These are phyloP conservation scores for Cyclanthera cordifolia DNA, from an alignment of 306 rosid species.

Conservation along the genomic window DNA sequence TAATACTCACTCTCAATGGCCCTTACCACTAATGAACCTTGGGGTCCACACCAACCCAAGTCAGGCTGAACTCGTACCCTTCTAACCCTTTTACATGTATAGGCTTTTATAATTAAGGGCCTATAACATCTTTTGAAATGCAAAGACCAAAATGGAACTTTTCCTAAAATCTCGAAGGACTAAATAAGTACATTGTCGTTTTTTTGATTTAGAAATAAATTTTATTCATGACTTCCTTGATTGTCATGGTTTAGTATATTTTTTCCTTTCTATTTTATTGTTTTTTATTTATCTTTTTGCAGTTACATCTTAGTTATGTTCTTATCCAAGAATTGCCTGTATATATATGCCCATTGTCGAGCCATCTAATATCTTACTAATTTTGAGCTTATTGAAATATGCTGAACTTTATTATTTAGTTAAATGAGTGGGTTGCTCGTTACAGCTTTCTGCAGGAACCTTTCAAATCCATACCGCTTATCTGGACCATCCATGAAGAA, in stretches of 20 bases:
- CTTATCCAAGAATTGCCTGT: conserved; percentile 1
- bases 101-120: not conserved
- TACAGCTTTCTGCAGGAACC: conserved; percentile 96
- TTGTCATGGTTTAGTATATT: not conserved
- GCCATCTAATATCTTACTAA: conserved; percentile 6
- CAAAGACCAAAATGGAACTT: not conserved
- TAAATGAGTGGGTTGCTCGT: conserved; percentile 30
- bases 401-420: not conserved
- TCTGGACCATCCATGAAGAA: conserved; percentile 77
- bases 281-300: not conserved
- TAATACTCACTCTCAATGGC: too few relatives aligned
- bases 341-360: not conserved
- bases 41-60: too few relatives aligned
- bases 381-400: not conserved
- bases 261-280: conserved; percentile 4
- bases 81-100: not conserved
- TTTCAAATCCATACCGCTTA: conserved; percentile 74
- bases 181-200: not conserved
- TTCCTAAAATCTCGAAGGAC: not conserved
- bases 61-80: not conserved
- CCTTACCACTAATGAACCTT: too few relatives aligned
- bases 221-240: not conserved
- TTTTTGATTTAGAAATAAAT: not conserved
- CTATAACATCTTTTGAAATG: not conserved
- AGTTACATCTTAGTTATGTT: not conserved